A percentile compares a stretch with the other conserved stretches of the same genome.
Evolutionary conservation across 257 asterid genomes (phyloP).

Genomic region (Forsythia suspensa): DNA sequence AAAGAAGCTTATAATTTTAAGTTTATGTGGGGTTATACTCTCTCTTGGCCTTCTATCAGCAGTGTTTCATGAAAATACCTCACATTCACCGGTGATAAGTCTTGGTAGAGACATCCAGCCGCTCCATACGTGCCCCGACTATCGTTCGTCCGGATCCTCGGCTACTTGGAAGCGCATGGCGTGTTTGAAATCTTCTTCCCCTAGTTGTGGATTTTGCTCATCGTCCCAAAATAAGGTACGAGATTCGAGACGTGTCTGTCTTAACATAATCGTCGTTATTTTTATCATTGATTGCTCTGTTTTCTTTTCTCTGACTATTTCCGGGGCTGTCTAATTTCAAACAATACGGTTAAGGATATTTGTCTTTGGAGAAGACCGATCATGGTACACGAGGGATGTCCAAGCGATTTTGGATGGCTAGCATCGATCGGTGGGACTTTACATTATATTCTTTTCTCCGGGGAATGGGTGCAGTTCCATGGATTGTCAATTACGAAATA

Average conservation of each 20-base stretch:
- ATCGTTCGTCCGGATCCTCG: slow-evolving; percentile 21
- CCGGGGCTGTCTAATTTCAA: slow-evolving; percentile 43
- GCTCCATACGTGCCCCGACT: slow-evolving; percentile 35
- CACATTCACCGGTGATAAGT: slow-evolving; percentile 43
- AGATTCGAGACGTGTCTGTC: no score
- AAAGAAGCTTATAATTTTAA: slow-evolving; percentile 37
- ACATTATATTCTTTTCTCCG: slow-evolving; percentile 45
- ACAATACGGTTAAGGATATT: slow-evolving; percentile 26
- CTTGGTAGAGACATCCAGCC: slow-evolving; percentile 25
- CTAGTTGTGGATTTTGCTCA: slow-evolving; percentile 48
- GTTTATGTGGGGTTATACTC: slow-evolving; percentile 35
- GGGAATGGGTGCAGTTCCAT: slow-evolving; percentile 54
- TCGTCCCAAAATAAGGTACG: slow-evolving; percentile 37
- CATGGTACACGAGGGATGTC: slow-evolving; percentile 52
- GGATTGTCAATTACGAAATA: slow-evolving; percentile 52
- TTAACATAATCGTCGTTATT: no score
- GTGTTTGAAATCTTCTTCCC: slow-evolving; percentile 44
- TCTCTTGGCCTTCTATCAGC: slow-evolving; percentile 42
- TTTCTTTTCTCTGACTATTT: slow-evolving; percentile 21
- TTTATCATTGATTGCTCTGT: not conserved
- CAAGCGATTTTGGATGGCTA: slow-evolving; percentile 41
- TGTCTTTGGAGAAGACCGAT: slow-evolving; percentile 35
- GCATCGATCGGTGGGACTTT: slow-evolving; percentile 39
- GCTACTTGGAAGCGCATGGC: slow-evolving; percentile 40
- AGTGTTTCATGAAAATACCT: slow-evolving; percentile 35